phyloP scores from a whole-genome alignment of 2,329 filamentous ascomycete species.

The Diaporthe nobilis region DNA sequence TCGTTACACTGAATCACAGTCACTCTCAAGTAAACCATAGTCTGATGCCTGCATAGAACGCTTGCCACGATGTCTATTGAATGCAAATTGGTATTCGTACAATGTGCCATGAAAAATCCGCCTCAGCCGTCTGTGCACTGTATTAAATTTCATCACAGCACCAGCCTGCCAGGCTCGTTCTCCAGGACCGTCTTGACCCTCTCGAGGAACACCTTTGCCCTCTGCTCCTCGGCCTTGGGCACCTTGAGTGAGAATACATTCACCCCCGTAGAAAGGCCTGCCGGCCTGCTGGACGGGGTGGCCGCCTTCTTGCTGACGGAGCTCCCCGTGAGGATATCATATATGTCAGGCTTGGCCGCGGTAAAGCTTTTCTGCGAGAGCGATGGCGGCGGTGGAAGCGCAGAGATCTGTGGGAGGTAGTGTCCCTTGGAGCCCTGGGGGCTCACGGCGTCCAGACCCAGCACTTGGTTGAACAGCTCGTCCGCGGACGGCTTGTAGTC shows the following conservation, averaged over 20 bases:
- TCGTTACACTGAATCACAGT: background rate
- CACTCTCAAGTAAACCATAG: background rate
- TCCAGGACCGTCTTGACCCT: conserved; percentile 88
- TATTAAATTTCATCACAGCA: conserved; percentile 62
- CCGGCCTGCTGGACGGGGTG: conserved; percentile 55
- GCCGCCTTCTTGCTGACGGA: conserved; percentile 46
- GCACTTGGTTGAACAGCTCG: conserved; percentile 90
- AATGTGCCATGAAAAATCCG: conserved; percentile 14
- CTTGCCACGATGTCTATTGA: conserved; percentile 36
- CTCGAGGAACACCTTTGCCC: conserved; percentile 86
- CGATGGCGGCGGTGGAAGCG: conserved; percentile 63
- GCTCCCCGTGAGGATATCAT: conserved; percentile 79
- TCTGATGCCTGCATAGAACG: background rate
- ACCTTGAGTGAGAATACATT: conserved; percentile 90
- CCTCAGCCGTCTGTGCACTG: background rate
- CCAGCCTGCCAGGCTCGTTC: conserved; percentile 81
- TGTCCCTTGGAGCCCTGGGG: conserved; percentile 68
- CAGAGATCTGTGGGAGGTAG: conserved; percentile 80
- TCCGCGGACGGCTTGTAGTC: conserved; percentile 77
- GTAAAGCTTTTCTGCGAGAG: conserved; percentile 53
- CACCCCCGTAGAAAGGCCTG: conserved; percentile 65
- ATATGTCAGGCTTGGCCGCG: conserved; percentile 77
- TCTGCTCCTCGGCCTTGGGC: conserved; percentile 83
- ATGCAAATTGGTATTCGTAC: conserved; percentile 36
- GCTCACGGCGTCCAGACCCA: conserved; percentile 73